A percentile compares a stretch with the other conserved stretches of the same genome.
phyloP scores from a whole-genome alignment of 441 rosid species.

The Codiaeum variegatum region DNA sequence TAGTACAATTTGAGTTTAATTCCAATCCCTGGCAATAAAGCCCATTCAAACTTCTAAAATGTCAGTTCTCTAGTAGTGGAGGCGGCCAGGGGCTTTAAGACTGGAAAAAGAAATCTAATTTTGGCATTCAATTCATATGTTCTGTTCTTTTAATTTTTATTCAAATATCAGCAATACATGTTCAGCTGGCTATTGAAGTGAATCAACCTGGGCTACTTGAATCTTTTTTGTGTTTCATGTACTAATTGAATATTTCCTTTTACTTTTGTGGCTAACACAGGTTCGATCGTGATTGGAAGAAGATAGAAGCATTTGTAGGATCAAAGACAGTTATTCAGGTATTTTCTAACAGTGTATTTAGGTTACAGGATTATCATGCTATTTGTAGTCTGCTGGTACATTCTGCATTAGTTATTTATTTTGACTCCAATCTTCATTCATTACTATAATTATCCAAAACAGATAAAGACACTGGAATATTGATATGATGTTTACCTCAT shows the following conservation, averaged over 20 bases:
- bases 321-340: conserved; percentile 97
- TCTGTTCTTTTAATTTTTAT: neutral
- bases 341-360: conserved; percentile 1
- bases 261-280: conserved; percentile 32
- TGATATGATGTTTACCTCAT: neutral
- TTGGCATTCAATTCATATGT: neutral
- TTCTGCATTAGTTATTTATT: neutral
- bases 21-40: neutral
- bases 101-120: too few species aligned
- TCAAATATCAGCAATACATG: neutral
- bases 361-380: neutral
- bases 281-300: conserved; percentile 98
- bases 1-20: neutral
- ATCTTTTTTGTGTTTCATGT: neutral
- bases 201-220: neutral
- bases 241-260: neutral
- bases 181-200: neutral
- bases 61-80: neutral
- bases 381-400: neutral
- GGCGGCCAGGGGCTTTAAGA: too few species aligned
- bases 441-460: neutral
- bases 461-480: neutral
- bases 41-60: neutral
- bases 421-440: neutral
- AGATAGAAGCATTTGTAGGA: conserved; percentile 93